These are phyloP conservation scores for Naganishia kalamii DNA, from an alignment of 768 basidiomycete genomes.

Conservation along the genomic window DNA sequence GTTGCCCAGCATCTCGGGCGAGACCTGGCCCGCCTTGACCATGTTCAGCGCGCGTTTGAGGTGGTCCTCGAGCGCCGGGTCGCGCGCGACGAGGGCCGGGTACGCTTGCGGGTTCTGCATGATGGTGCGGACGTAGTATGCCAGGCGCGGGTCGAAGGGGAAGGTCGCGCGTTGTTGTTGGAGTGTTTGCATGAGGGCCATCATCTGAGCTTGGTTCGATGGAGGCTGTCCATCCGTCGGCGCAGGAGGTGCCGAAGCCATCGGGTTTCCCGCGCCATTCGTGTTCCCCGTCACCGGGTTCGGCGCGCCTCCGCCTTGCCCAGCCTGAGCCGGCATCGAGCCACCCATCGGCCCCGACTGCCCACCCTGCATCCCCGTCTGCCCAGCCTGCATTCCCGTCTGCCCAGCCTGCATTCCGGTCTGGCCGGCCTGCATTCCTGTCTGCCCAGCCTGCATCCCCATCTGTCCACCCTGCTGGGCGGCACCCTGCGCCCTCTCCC, in stretches of 20 bases:
- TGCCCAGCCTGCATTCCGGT: not conserved
- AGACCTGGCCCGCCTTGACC: slow-evolving; percentile 25
- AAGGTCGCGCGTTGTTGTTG: slow-evolving; percentile 27
- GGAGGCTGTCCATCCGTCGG: too few species aligned
- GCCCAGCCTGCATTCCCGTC: not conserved
- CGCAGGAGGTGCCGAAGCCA: too few species aligned
- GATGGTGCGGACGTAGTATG: slow-evolving; percentile 25
- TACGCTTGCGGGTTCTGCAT: slow-evolving; percentile 27
- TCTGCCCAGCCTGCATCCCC: not conserved
- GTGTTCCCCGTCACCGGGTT: too few species aligned
- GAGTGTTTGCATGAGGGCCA: slow-evolving; percentile 8
- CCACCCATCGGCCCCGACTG: not conserved
- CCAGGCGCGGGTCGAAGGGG: slow-evolving; percentile 40
- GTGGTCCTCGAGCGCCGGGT: slow-evolving; percentile 26
- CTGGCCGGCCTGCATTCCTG: too few species aligned
- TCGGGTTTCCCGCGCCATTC: too few species aligned
- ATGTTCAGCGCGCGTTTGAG: slow-evolving; percentile 26
- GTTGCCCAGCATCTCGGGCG: slow-evolving; percentile 28
- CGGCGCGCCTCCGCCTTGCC: not conserved
- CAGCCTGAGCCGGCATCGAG: not conserved
- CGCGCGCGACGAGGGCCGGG: slow-evolving; percentile 26
- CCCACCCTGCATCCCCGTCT: not conserved
- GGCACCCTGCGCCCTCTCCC: not conserved
- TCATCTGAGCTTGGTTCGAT: too few species aligned
- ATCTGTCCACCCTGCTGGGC: not conserved